These are phyloP conservation scores for Hansenula anomala DNA, from an alignment of 1,139 yeast genomes.

Conservation along the genomic window DNA sequence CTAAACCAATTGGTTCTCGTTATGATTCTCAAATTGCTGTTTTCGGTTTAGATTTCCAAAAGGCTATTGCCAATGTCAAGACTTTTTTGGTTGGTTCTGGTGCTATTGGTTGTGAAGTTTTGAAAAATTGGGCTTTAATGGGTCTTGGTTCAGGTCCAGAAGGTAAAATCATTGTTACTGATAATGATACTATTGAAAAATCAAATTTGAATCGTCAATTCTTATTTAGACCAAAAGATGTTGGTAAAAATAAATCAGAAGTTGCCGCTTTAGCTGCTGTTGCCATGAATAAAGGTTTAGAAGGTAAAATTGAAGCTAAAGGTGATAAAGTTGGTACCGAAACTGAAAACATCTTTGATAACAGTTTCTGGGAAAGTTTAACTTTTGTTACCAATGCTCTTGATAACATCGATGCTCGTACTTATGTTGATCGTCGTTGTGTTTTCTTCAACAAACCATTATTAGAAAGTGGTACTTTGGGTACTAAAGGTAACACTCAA, in stretches of 20 bases:
- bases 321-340: conserved; percentile 92
- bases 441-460: conserved; percentile 88
- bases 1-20: conserved; percentile 73
- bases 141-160: conserved; percentile 91
- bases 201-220: conserved; percentile 95
- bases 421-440: conserved; percentile 96
- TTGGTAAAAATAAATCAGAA: conserved; percentile 86
- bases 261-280: conserved; percentile 84
- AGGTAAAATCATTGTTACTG: conserved; percentile 84
- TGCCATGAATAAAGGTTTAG: conserved; percentile 79
- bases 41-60: conserved; percentile 77
- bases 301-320: conserved; percentile 69
- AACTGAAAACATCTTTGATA: conserved; percentile 82
- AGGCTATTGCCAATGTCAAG: conserved; percentile 65
- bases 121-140: conserved; percentile 96
- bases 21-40: conserved; percentile 95
- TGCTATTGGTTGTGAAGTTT: conserved; percentile 99
- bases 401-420: conserved; percentile 96
- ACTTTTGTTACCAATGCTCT: conserved; percentile 94
- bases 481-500: conserved; percentile 98
- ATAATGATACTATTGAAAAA: conserved; percentile 92
- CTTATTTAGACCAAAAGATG: conserved; percentile 89
- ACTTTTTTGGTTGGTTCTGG: conserved; percentile 96
- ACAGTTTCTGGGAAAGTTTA: conserved; percentile 77
- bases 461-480: conserved; percentile 94